Evolutionary conservation across 2,329 filamentous ascomycete genomes (phyloP), one percentile per base, ranked within the genome.

Genomic region (Zymoseptoria crescenta): DNA sequence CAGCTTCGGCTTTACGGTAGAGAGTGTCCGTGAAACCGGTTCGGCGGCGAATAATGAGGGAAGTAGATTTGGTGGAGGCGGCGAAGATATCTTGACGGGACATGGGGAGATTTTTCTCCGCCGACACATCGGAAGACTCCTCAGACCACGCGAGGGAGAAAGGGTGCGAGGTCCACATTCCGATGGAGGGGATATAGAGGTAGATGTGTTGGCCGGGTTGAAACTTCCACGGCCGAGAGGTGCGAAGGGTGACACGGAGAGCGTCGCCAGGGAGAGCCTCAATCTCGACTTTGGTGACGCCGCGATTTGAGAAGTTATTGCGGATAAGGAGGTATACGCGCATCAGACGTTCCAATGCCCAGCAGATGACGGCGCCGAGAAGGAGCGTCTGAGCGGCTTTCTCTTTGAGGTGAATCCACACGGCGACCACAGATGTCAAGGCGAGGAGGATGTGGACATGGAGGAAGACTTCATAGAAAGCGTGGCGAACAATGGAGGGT

Each of bases 1-100:
- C 74, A 5, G 35, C 35, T 59, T 80, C 77, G 6, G 89, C 91
- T 60, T 81, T 84, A 67, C 88, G 79, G 78, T 85, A 95, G 2
- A 97, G 83, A 67, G 85, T 85, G 68, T 90, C 85, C 7, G 94
- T 97, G 76, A 96, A 87, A 29, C 93, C 93, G 0, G 88, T 92
- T 61, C 94, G 88, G 28, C 91, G 89, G 62, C 90, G 89, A 66
- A 96, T 87, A 67, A 97, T 80, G 68, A 96, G 89, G 0, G 88
- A 91, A 60, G 96, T 83, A 20, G 79, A 83, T 1, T 80, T 80
- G 3, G 69, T 66, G 67, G 80, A 75, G 13, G 76, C 68, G 35
- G 74, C 74, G 55, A 81, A 74, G 10, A 82, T 73, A 60, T 85
- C 83, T 66, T 81, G 77, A 49, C 75, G 75, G 50, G 74, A 76